Percentiles rank a stretch among this genome's conserved stretches.
phyloP scores from a whole-genome alignment of 805 yeast species.

The Teunomyces gatunensis region DNA sequence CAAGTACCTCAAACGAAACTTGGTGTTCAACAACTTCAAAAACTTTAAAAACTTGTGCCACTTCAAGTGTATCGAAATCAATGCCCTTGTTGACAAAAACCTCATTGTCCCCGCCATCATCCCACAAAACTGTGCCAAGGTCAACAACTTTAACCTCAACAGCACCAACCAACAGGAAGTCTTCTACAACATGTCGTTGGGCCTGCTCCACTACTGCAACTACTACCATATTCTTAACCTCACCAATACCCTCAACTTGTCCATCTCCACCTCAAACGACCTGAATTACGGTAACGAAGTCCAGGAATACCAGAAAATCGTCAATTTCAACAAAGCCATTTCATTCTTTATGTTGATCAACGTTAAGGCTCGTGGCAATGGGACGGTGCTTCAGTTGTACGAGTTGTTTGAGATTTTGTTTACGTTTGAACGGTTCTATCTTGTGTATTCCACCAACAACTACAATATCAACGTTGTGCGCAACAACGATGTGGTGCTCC shows the following conservation, averaged over 20 bases:
- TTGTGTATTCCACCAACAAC: constrained; percentile 14
- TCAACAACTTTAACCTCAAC: constrained; percentile 10
- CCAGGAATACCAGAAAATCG: constrained; percentile 31
- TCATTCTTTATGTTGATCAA: constrained; percentile 31
- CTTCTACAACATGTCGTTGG: constrained; percentile 29
- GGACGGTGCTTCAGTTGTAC: constrained; percentile 19
- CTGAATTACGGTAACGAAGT: constrained; percentile 18
- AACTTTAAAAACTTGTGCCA: constrained; percentile 24
- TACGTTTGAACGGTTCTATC: constrained; percentile 23
- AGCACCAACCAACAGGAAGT: constrained; percentile 23
- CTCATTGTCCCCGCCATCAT: constrained; percentile 17
- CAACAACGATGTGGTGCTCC: constrained; percentile 13
- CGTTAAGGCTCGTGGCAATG: constrained; percentile 20
- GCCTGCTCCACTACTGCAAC: constrained; percentile 27
- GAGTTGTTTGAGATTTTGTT: constrained; percentile 33
- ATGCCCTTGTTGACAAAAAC: constrained; percentile 20
- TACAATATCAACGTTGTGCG: constrained; percentile 11
- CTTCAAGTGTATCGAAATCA: constrained; percentile 27
- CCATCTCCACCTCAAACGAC: constrained; percentile 4
- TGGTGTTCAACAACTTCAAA: constrained; percentile 17
- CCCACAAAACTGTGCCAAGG: constrained; percentile 9
- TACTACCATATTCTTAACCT: constrained; percentile 30
- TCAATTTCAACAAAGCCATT: constrained; percentile 27
- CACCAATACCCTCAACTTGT: constrained; percentile 20
- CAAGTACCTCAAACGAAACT: constrained; percentile 15